A percentile compares a stretch with the other conserved stretches of the same genome.
Evolutionary conservation across 2,329 filamentous ascomycete genomes (phyloP).

Genomic region (Ophiocordyceps robertsii): DNA sequence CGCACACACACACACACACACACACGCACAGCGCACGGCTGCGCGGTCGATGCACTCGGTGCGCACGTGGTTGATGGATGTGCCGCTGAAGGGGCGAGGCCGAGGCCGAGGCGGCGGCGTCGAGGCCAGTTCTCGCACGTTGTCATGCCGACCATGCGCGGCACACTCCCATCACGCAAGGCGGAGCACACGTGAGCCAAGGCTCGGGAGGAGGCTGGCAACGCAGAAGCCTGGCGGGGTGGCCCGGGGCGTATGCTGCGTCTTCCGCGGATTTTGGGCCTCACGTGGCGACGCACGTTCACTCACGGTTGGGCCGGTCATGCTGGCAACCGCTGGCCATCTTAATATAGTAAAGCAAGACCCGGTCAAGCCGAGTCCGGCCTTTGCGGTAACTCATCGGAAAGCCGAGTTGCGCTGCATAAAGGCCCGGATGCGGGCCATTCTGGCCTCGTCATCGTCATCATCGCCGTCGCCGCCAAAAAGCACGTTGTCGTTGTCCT

Average conservation of each 20-base stretch:
- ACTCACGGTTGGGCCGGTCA: background rate
- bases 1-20: too few species aligned
- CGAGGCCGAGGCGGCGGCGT: too few species aligned
- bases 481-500: slow-evolving; percentile 22
- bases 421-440: slow-evolving; percentile 24
- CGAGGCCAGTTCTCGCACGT: too few species aligned
- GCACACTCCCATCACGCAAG: too few species aligned
- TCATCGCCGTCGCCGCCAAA: slow-evolving; percentile 20
- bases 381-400: background rate
- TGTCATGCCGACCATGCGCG: too few species aligned
- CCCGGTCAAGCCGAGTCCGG: background rate
- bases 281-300: background rate
- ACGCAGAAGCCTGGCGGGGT: background rate
- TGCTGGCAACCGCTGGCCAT: background rate
- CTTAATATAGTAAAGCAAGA: background rate
- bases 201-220: background rate
- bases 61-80: too few species aligned
- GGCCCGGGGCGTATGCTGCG: background rate
- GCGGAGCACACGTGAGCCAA: too few species aligned
- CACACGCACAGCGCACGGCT: too few species aligned
- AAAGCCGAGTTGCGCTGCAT: slow-evolving; percentile 18
- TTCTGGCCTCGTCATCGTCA: slow-evolving; percentile 18
- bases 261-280: background rate
- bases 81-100: too few species aligned
- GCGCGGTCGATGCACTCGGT: too few species aligned